Conservation (phyloP, 1,139 yeast species). For the Blastobotrys arbuscula region DNA sequence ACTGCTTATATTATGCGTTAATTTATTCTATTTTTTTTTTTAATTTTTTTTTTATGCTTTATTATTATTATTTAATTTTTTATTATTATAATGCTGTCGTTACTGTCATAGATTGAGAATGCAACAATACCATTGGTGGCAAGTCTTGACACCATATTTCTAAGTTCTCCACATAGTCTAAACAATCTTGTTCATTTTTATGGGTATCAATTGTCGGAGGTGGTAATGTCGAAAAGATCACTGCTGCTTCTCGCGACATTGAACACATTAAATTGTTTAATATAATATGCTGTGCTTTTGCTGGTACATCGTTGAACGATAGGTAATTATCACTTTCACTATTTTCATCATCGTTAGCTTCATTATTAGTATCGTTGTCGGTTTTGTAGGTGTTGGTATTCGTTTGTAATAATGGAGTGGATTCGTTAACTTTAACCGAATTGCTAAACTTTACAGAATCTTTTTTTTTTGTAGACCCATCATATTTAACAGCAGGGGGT, state of each 20-base stretch:
- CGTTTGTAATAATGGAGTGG: slow-evolving; percentile 13
- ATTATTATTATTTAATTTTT: slow-evolving; percentile 1
- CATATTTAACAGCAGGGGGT: too few species aligned
- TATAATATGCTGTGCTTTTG: slow-evolving; percentile 84
- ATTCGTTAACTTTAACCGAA: slow-evolving; percentile 4
- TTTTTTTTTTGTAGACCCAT: too few species aligned
- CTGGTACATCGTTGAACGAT: slow-evolving; percentile 77
- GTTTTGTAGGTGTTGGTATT: neutral
- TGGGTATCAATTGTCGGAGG: slow-evolving; percentile 83
- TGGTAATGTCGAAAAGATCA: slow-evolving; percentile 84
- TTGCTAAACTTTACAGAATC: neutral
- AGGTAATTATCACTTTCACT: neutral
- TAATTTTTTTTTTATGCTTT: neutral
- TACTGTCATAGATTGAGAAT: slow-evolving; percentile 92
- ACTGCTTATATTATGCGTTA: slow-evolving; percentile 18
- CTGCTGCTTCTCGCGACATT: slow-evolving; percentile 56
- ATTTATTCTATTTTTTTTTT: neutral
- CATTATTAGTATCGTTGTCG: neutral
- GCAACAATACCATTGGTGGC: slow-evolving; percentile 76
- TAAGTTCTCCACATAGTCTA: slow-evolving; percentile 69
- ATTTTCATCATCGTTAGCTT: slow-evolving; percentile 13
- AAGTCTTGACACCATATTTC: slow-evolving; percentile 78
- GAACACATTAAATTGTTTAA: slow-evolving; percentile 76
- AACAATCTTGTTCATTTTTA: slow-evolving; percentile 57
- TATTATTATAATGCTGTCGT: slow-evolving; percentile 65